Conservation (phyloP, 352 stramenopile genomes). For the Phytophthora tubulina region DNA sequence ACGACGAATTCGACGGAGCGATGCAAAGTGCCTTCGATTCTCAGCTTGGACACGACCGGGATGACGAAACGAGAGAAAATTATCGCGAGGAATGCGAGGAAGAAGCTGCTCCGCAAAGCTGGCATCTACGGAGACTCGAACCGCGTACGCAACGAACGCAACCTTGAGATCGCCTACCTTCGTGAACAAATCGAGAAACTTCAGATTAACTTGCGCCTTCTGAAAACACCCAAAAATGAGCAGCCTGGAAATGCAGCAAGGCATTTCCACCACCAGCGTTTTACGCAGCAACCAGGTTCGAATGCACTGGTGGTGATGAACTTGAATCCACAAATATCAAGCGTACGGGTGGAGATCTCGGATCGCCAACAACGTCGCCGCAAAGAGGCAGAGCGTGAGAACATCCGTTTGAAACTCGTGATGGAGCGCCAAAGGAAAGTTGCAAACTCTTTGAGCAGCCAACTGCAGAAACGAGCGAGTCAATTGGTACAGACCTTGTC, state of each 20-base stretch:
- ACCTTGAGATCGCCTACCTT: constrained; percentile 54
- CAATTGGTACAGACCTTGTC: constrained; percentile 25
- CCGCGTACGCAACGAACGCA: constrained; percentile 38
- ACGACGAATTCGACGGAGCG: neutral
- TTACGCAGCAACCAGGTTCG: neutral
- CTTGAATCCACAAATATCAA: constrained; percentile 19
- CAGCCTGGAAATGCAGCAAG: neutral
- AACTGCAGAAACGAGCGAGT: constrained; percentile 42
- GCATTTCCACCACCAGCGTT: neutral
- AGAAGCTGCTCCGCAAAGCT: constrained; percentile 37
- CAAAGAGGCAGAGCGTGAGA: constrained; percentile 42
- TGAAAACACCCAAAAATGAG: constrained; percentile 21
- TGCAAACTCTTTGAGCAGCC: constrained; percentile 41
- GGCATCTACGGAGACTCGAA: constrained; percentile 45
- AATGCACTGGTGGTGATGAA: constrained; percentile 4
- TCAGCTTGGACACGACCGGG: constrained; percentile 20
- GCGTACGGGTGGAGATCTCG: constrained; percentile 35
- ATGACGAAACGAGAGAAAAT: constrained; percentile 29
- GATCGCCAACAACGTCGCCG: constrained; percentile 29
- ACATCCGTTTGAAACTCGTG: constrained; percentile 43
- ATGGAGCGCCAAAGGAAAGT: constrained; percentile 57
- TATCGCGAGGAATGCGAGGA: constrained; percentile 30
- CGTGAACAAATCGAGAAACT: constrained; percentile 46
- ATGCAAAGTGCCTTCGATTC: constrained; percentile 15
- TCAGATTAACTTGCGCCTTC: constrained; percentile 36